Evolutionary conservation across 1,284 basidiomycete genomes (phyloP).

Genomic region (Calocybe gambosa): DNA sequence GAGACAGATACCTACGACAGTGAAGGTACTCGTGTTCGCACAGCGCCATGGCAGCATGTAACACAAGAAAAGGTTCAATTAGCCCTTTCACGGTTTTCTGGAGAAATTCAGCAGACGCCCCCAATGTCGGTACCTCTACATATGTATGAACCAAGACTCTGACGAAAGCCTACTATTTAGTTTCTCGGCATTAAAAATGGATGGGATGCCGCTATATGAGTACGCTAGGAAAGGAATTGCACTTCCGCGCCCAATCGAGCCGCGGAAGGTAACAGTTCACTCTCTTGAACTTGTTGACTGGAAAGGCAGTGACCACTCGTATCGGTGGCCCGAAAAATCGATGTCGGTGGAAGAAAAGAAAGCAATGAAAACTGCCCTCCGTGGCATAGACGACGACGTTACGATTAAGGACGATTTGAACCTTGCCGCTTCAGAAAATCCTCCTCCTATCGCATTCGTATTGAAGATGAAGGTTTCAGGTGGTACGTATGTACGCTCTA

Average conservation of each 20-base stretch:
- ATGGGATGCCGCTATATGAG: slow-evolving; percentile 93
- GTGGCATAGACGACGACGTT: slow-evolving; percentile 34
- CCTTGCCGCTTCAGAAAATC: slow-evolving; percentile 27
- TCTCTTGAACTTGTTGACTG: slow-evolving; percentile 71
- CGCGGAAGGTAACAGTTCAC: slow-evolving; percentile 80
- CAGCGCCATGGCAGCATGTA: slow-evolving; percentile 80
- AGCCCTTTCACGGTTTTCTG: slow-evolving; percentile 74
- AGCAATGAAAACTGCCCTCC: slow-evolving; percentile 62
- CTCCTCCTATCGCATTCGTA: slow-evolving; percentile 74
- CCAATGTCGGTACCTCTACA: slow-evolving; percentile 65
- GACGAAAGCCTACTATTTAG: slow-evolving; percentile 33
- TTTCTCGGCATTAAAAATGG: slow-evolving; percentile 98
- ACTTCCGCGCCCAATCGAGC: slow-evolving; percentile 88
- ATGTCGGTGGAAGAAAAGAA: slow-evolving; percentile 66
- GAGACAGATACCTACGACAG: slow-evolving; percentile 95
- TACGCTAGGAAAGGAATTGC: slow-evolving; percentile 90
- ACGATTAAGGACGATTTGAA: slow-evolving; percentile 32
- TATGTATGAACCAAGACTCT: slow-evolving; percentile 11
- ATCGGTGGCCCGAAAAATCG: slow-evolving; percentile 66
- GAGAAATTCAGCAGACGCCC: slow-evolving; percentile 85
- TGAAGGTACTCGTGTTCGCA: slow-evolving; percentile 72
- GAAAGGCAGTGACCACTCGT: slow-evolving; percentile 60
- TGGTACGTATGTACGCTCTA: slow-evolving; percentile 94
- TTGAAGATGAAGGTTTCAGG: slow-evolving; percentile 88
- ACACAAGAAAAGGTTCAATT: slow-evolving; percentile 72